Evolutionary conservation across 2,329 filamentous ascomycete genomes (phyloP).

Genomic region (Paecilomyces fulvus): DNA sequence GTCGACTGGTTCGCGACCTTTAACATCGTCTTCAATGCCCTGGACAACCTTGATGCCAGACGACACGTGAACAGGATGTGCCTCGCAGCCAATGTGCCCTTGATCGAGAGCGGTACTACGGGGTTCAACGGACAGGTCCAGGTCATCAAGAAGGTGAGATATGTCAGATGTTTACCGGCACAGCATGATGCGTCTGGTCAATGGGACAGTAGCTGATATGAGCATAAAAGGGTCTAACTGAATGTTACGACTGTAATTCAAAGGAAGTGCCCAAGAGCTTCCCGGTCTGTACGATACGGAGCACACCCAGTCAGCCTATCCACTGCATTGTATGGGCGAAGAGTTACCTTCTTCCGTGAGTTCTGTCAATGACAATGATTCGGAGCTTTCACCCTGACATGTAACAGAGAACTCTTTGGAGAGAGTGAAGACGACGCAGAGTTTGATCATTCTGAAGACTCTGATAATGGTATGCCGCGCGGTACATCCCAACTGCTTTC

Average conservation of each 20-base stretch:
- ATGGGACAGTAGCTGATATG: not conserved
- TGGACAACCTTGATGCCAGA: constrained; percentile 90
- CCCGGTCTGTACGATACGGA: constrained; percentile 93
- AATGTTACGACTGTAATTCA: constrained; percentile 89
- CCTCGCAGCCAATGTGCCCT: constrained; percentile 75
- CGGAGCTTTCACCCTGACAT: constrained; percentile 16
- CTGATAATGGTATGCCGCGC: constrained; percentile 58
- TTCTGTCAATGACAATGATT: not conserved
- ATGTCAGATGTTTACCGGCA: not conserved
- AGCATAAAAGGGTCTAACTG: constrained; percentile 58
- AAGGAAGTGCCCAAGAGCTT: constrained; percentile 90
- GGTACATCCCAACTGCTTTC: not conserved
- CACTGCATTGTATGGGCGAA: constrained; percentile 99
- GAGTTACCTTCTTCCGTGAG: constrained; percentile 76
- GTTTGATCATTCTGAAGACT: constrained; percentile 70
- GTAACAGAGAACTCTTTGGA: constrained; percentile 69
- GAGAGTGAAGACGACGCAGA: constrained; percentile 77
- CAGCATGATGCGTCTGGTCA: constrained; percentile 2
- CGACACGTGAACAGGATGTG: constrained; percentile 98
- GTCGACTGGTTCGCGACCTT: constrained; percentile 82
- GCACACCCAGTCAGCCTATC: constrained; percentile 90
- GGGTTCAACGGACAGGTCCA: constrained; percentile 98
- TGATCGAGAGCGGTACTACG: constrained; percentile 94
- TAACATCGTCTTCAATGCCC: constrained; percentile 84
- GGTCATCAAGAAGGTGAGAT: constrained; percentile 69